A percentile compares a stretch with the other conserved stretches of the same genome.
phyloP scores from a whole-genome alignment of 371 early-diverging fungal species.

The Rhizomucor pusillus region DNA sequence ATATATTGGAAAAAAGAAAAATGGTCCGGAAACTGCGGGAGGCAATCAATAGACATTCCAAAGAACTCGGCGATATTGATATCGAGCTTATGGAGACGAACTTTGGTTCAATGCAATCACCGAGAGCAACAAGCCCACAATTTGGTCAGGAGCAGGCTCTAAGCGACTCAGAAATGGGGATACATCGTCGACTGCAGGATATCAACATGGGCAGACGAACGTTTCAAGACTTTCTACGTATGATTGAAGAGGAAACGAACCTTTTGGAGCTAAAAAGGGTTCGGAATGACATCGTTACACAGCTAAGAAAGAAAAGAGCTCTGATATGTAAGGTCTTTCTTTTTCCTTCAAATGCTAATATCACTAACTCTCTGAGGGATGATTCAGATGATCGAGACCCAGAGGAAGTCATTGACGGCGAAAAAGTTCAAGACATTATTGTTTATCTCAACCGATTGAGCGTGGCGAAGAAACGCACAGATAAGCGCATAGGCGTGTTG shows the following conservation, averaged over 20 bases:
- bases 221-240: constrained; percentile 74
- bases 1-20: constrained; percentile 37
- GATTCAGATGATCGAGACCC: constrained; percentile 56
- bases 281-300: constrained; percentile 70
- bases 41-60: constrained; percentile 67
- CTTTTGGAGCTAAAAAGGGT: constrained; percentile 63
- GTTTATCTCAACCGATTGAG: constrained; percentile 73
- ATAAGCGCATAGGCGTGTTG: constrained; percentile 68
- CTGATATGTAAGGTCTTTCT: constrained; percentile 38
- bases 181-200: constrained; percentile 26
- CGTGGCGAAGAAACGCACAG: constrained; percentile 70
- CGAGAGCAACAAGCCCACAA: neutral
- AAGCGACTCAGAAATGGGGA: constrained; percentile 26
- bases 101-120: neutral
- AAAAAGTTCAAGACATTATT: constrained; percentile 72
- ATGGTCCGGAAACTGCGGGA: constrained; percentile 74
- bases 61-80: constrained; percentile 29
- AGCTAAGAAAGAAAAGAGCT: constrained; percentile 69
- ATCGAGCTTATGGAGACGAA: neutral
- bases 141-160: constrained; percentile 11
- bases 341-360: neutral
- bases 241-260: constrained; percentile 72
- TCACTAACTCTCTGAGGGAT: constrained; percentile 3
- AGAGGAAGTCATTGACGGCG: constrained; percentile 78
- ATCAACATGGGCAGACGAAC: constrained; percentile 44